Evolutionary conservation across 192 early-diverging fungal genomes (phyloP), one percentile per base, ranked within the genome.

Genomic region (Entophlyctis helioformis): DNA sequence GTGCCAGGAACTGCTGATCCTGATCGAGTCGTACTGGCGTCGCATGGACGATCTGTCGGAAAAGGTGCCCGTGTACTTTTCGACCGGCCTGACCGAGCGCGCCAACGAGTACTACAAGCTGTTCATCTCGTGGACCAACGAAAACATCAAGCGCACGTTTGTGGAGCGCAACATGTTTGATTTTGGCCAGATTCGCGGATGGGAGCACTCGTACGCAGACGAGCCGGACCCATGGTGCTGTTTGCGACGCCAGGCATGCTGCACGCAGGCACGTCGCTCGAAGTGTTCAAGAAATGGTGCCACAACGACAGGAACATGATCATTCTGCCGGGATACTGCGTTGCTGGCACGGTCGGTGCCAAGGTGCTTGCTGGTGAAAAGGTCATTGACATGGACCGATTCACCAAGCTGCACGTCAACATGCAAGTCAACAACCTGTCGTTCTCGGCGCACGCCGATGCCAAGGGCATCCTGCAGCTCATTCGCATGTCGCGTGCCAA

Each of bases 191-290:
- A 91, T 98, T 44, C 80, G 85, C 43, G 64, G 85, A 2, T 95
- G 84, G 82, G 76, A 85, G 39, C 68, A 69, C 8, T 63, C 66
- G 6, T 81, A 40, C 27, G 67, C 72, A 0, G 85, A 89, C 39
- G 51, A 77, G n/a, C 84, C 86, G 0, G 90, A 87, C 82, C 91
- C 0, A 87, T 91, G 84, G 92, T 98, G 6, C 57, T 95, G 21
- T 96, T 98, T 77, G 90, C 95, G 1, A 85, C 89, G 0, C 95
- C 95, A 1, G 95, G 95, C 9, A 98, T 98, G 95, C 69, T 98
- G n/a, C 87, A 98, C 58, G 80, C 83, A 24, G 95, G 95, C 18
- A 93, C 84, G 7, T 90, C 88, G 0, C 69, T 98, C n/a, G 81
- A 86, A 34, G 80, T 95, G 1, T 96, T 98, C 60, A 85, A 84